These are phyloP conservation scores for Xylaria castorea DNA, from an alignment of 495 filamentous ascomycete genomes.

Conservation along the genomic window DNA sequence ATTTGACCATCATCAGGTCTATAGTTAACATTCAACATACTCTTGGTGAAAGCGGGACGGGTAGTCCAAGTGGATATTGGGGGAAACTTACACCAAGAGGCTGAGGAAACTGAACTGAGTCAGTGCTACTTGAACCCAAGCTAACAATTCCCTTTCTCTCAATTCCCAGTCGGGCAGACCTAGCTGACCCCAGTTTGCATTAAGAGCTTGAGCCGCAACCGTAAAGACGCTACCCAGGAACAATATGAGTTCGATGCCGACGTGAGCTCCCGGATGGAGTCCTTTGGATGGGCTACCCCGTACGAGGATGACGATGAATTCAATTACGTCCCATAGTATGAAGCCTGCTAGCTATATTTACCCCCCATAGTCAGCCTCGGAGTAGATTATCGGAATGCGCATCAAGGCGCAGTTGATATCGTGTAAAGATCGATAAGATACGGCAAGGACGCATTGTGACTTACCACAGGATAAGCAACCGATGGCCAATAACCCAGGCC, in stretches of 20 bases:
- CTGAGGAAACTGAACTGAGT: conserved; percentile 23
- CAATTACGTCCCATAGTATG: conserved; percentile 22
- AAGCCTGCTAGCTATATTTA: conserved; percentile 4
- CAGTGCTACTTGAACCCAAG: conserved; percentile 8
- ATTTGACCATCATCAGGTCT: not conserved
- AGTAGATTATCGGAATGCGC: too few species aligned
- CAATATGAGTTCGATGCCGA: conserved; percentile 25
- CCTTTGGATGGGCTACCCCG: conserved; percentile 1
- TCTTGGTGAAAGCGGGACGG: not conserved
- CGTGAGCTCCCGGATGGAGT: conserved; percentile 21
- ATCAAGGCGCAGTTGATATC: not conserved
- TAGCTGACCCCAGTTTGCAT: not conserved
- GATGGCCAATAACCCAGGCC: not conserved
- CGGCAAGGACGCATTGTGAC: not conserved
- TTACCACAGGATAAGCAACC: conserved; percentile 19
- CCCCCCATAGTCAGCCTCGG: not conserved
- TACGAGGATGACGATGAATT: conserved; percentile 16
- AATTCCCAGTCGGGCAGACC: not conserved
- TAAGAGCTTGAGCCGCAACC: not conserved
- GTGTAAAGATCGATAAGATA: not conserved
- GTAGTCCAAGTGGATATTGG: not conserved
- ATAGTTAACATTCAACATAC: not conserved
- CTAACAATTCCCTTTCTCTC: not conserved
- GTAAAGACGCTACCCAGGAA: conserved; percentile 9
- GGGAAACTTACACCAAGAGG: conserved; percentile 22